Conservation (phyloP, 2,329 filamentous ascomycete genomes). For the Teratosphaeria pseudoeucalypti region DNA sequence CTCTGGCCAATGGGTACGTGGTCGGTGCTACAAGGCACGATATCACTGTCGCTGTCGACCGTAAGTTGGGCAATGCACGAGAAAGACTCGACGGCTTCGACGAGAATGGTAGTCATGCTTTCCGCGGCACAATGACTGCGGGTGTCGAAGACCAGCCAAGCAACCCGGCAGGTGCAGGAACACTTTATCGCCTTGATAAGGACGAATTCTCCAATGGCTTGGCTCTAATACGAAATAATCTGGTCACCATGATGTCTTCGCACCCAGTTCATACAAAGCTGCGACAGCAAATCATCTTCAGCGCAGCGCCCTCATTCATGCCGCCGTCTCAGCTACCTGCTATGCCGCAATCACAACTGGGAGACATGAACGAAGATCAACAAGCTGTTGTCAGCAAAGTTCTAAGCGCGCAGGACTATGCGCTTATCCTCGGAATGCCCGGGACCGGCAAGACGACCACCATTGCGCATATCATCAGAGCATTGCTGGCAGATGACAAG, state of each 20-base stretch:
- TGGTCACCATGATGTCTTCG: conserved; percentile 73
- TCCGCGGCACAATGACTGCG: conserved; percentile 86
- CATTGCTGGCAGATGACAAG: conserved; percentile 78
- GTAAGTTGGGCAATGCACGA: conserved; percentile 76
- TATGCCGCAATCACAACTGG: conserved; percentile 17
- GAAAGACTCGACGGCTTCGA: conserved; percentile 68
- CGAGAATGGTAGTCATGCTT: conserved; percentile 66
- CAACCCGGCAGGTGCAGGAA: conserved; percentile 6
- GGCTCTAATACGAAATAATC: conserved; percentile 86
- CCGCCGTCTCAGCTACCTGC: conserved; percentile 19
- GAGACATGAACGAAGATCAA: conserved; percentile 73
- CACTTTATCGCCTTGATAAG: conserved; percentile 81
- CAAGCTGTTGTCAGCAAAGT: conserved; percentile 81
- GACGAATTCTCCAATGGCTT: conserved; percentile 98
- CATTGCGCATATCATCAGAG: conserved; percentile 91
- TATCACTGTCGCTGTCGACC: conserved; percentile 83
- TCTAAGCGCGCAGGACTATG: conserved; percentile 90
- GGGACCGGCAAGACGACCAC: conserved; percentile 98
- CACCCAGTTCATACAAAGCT: conserved; percentile 41
- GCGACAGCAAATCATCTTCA: conserved; percentile 70
- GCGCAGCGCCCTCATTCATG: conserved; percentile 64
- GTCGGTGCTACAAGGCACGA: conserved; percentile 62
- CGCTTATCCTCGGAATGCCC: conserved; percentile 95
- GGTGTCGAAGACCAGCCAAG: conserved; percentile 43
- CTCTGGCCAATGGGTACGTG: conserved; percentile 84